Evolutionary conservation across 768 basidiomycete genomes (phyloP), one percentile per base, ranked within the genome.

Genomic region (Pisolithus albus): DNA sequence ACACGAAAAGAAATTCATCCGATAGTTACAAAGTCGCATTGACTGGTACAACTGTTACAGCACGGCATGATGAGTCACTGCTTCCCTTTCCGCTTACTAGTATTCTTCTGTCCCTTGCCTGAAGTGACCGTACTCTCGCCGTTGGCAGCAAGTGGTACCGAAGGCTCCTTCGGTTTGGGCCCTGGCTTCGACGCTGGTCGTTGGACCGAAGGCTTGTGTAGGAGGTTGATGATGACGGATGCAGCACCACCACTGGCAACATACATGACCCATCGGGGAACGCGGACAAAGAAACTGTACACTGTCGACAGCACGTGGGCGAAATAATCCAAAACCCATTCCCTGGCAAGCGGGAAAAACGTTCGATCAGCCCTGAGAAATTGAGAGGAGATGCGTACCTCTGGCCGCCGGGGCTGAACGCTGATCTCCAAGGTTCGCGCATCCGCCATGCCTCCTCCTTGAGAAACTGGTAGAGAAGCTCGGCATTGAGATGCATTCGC

Each of bases 211-310:
- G 62, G 59, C 30, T 64, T 67, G 63, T 92, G 90, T 56, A 91
- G 63, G 36, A 87, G 53, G 48, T 80, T 78, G 60, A 92, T 75
- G 18, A 88, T 48, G 52, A 87, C 43, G n/a, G 84, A 86, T 7
- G 78, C 90, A 38, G 83, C 3, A 30, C 71, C 73, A 38, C 88
- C 90, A 3, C 86, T 84, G 7, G 76, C 47, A 43, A 88, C 59
- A 61, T 88, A 75, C 61, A 91, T 67, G 21, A 86, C 32, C 84
- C 86, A 90, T 55, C 79, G 79, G n/a, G 90, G 90, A 42, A 91
- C 60, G 28, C 72, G 59, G 51, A 79, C 64, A 13, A 77, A 55
- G 53, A 72, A 52, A 58, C 77, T 69, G 72, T 90, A 90, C 43
- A 73, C 40, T 54, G 70, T 73, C 39, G 77, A 75, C 49, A 81